Evolutionary conservation across 108 stramenopile species (phyloP).

Genomic region (Aurantiochytrium sp.): DNA sequence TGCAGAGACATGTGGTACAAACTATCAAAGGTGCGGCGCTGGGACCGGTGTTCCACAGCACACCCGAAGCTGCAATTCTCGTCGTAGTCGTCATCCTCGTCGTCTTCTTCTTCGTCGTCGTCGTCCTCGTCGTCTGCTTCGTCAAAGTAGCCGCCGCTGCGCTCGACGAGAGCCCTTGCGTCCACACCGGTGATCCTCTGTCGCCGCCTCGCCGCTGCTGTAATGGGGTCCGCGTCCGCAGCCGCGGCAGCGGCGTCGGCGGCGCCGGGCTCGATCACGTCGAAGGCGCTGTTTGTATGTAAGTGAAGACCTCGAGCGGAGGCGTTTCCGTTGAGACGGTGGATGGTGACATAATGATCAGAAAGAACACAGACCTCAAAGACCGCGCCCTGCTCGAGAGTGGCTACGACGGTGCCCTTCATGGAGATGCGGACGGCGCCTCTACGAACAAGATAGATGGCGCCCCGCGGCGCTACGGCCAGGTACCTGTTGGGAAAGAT

Average conservation of each 20-base stretch:
- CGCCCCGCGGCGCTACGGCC: background rate
- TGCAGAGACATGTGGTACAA: too few species aligned
- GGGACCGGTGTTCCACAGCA: too few species aligned
- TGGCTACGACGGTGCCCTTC: background rate
- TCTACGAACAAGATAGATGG: background rate
- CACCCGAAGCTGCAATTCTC: too few species aligned
- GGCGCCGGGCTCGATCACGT: background rate
- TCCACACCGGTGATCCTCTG: background rate
- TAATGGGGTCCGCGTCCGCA: too few species aligned
- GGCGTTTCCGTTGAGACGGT: background rate
- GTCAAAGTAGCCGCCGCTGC: background rate
- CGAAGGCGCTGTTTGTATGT: background rate
- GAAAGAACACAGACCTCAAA: background rate
- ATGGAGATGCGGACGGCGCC: background rate
- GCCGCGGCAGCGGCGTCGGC: too few species aligned
- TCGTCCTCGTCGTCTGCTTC: background rate
- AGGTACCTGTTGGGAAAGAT: background rate
- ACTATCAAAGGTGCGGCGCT: too few species aligned
- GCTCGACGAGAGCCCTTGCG: background rate
- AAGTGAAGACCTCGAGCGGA: background rate
- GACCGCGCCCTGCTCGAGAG: background rate
- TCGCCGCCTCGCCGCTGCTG: too few species aligned
- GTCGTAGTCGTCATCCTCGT: too few species aligned
- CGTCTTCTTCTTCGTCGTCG: background rate
- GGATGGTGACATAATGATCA: conserved; percentile 4